Evolutionary conservation across 306 rosid genomes (phyloP).

Genomic region (Pterocarpus santalinus): DNA sequence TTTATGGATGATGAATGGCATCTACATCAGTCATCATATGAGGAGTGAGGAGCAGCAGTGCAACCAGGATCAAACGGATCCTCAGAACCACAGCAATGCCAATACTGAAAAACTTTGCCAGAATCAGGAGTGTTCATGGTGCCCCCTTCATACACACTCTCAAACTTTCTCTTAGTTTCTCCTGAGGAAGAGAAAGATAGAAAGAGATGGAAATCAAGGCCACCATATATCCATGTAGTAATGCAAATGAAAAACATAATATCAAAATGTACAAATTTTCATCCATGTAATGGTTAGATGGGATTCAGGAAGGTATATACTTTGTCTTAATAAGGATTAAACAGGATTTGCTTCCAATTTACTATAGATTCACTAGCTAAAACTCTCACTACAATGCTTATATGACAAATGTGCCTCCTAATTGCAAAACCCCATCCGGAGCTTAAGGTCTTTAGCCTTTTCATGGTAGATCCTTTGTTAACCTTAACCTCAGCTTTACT

Average conservation of each 20-base stretch:
- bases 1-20: slow-evolving; percentile 38
- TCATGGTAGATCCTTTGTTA: slow-evolving; percentile 34
- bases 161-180: slow-evolving; percentile 96
- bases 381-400: slow-evolving; percentile 27
- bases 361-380: slow-evolving; percentile 7
- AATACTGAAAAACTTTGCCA: slow-evolving; percentile 87
- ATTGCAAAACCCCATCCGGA: slow-evolving; percentile 31
- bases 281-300: slow-evolving; percentile 26
- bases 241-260: slow-evolving; percentile 29
- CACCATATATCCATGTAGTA: slow-evolving; percentile 22
- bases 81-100: slow-evolving; percentile 98
- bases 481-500: slow-evolving; percentile 38
- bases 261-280: slow-evolving; percentile 31
- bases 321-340: not conserved
- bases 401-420: slow-evolving; percentile 37
- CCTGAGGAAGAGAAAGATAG: slow-evolving; percentile 55
- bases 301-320: slow-evolving; percentile 18
- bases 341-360: slow-evolving; percentile 24
- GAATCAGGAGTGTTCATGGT: slow-evolving; percentile 85
- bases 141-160: slow-evolving; percentile 89
- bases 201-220: slow-evolving; percentile 42
- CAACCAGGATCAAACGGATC: slow-evolving; percentile 91
- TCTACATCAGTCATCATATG: slow-evolving; percentile 74
- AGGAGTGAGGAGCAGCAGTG: slow-evolving; percentile 77
- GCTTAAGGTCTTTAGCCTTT: slow-evolving; percentile 41